Evolutionary conservation across 192 early-diverging fungal species (phyloP).

Genomic region (Jimgerdemannia flammicorona): DNA sequence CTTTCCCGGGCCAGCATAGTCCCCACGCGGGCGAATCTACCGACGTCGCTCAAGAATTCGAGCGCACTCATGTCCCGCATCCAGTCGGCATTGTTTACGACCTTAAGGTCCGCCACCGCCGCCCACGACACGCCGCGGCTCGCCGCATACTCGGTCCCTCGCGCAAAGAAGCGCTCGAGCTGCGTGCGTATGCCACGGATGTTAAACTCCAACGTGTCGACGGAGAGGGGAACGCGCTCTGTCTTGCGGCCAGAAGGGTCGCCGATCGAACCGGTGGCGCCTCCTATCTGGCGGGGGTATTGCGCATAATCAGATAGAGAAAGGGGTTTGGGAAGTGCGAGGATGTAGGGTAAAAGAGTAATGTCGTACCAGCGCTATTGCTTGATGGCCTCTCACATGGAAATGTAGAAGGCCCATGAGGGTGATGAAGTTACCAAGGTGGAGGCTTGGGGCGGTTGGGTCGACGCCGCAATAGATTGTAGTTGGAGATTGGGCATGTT

Average conservation of each 20-base stretch:
- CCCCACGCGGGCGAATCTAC: slow-evolving; percentile 75
- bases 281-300: slow-evolving; percentile 53
- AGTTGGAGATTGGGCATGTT: slow-evolving; percentile 41
- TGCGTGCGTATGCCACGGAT: slow-evolving; percentile 64
- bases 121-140: slow-evolving; percentile 24
- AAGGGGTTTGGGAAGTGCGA: background rate
- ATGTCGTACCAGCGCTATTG: slow-evolving; percentile 56
- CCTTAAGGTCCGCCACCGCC: slow-evolving; percentile 28
- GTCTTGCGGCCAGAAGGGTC: slow-evolving; percentile 87
- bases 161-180: slow-evolving; percentile 64
- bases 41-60: slow-evolving; percentile 74
- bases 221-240: slow-evolving; percentile 69
- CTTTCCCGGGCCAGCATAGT: slow-evolving; percentile 87
- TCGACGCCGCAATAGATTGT: slow-evolving; percentile 90
- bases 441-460: slow-evolving; percentile 87
- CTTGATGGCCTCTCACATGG: slow-evolving; percentile 73
- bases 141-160: slow-evolving; percentile 41
- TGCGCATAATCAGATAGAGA: background rate
- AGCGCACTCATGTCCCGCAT: slow-evolving; percentile 66
- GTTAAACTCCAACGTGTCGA: slow-evolving; percentile 56
- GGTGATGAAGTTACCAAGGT: slow-evolving; percentile 87
- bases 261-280: slow-evolving; percentile 90
- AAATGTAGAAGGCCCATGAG: slow-evolving; percentile 87
- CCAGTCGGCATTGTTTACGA: slow-evolving; percentile 85
- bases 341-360: slow-evolving; percentile 6